These are phyloP conservation scores for Eleusine indica DNA, from an alignment of 176 grass and related monocot genomes.

Conservation along the genomic window DNA sequence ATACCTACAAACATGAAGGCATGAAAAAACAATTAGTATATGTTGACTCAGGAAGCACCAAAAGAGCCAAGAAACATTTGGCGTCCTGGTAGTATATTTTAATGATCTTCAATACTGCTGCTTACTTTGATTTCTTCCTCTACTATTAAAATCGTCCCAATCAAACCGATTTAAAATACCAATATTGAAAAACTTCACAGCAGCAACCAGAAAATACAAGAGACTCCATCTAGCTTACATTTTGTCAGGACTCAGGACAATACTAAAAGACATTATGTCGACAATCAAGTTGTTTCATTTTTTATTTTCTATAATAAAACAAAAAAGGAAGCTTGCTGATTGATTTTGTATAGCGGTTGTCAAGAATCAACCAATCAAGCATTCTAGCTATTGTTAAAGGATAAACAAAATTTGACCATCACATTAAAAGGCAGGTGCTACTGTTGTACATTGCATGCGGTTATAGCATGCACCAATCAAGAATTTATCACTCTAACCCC, in stretches of 20 bases:
- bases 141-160: constrained; percentile 9
- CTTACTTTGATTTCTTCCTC: constrained; percentile 1
- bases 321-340: constrained; percentile 3
- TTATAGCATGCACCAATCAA: not conserved
- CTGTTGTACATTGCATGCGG: not conserved
- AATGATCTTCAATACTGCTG: constrained; percentile 17
- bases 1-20: constrained; percentile 65
- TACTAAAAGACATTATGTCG: not conserved
- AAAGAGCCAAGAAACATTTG: not conserved
- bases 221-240: not conserved
- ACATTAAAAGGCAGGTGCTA: constrained; percentile 2
- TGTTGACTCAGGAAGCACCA: constrained; percentile 11
- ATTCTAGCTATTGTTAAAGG: constrained; percentile 1
- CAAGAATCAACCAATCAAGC: not conserved
- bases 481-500: not conserved
- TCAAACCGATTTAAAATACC: not conserved
- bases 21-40: not conserved
- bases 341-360: not conserved
- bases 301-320: not conserved
- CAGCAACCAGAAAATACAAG: not conserved
- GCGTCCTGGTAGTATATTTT: not conserved
- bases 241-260: not conserved
- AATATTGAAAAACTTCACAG: not conserved
- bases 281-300: not conserved
- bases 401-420: not conserved